Conservation (phyloP, 2,329 filamentous ascomycete species). For the Hypoxylon sp. region DNA sequence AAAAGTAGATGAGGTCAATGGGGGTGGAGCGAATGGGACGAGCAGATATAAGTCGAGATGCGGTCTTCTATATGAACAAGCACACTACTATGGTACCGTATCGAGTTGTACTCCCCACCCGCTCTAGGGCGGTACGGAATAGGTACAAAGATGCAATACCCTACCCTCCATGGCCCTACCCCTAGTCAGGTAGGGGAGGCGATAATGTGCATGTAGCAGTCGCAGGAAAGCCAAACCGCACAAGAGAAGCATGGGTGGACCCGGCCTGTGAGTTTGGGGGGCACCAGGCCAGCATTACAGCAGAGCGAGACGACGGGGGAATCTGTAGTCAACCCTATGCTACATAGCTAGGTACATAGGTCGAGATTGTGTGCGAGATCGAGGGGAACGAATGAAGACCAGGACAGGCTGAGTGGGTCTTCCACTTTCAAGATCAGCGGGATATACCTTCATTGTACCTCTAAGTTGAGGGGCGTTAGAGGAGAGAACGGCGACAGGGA, state of each 20-base stretch:
- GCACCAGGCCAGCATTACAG: constrained; percentile 23
- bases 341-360: constrained; percentile 29
- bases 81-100: constrained; percentile 42
- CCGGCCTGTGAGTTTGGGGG: constrained; percentile 42
- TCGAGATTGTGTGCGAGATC: constrained; percentile 48
- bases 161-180: constrained; percentile 41
- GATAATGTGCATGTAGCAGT: constrained; percentile 46
- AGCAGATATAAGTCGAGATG: constrained; percentile 55
- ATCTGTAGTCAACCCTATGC: constrained; percentile 20
- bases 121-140: constrained; percentile 41
- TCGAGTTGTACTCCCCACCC: constrained; percentile 44
- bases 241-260: constrained; percentile 37
- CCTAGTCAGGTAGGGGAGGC: constrained; percentile 42
- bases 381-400: constrained; percentile 47
- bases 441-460: constrained; percentile 46
- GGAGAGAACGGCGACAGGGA: constrained; percentile 47
- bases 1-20: constrained; percentile 46
- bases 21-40: constrained; percentile 53
- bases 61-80: constrained; percentile 49
- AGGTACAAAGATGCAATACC: constrained; percentile 41
- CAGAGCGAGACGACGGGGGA: constrained; percentile 23
- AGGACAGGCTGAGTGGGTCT: constrained; percentile 37
- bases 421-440: constrained; percentile 52
- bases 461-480: constrained; percentile 42
- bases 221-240: constrained; percentile 37